Percentiles rank a stretch among this genome's conserved stretches.
These are phyloP conservation scores for Chrysosphaeria jannelii DNA, from an alignment of 2,329 filamentous ascomycete species.

Conservation along the genomic window DNA sequence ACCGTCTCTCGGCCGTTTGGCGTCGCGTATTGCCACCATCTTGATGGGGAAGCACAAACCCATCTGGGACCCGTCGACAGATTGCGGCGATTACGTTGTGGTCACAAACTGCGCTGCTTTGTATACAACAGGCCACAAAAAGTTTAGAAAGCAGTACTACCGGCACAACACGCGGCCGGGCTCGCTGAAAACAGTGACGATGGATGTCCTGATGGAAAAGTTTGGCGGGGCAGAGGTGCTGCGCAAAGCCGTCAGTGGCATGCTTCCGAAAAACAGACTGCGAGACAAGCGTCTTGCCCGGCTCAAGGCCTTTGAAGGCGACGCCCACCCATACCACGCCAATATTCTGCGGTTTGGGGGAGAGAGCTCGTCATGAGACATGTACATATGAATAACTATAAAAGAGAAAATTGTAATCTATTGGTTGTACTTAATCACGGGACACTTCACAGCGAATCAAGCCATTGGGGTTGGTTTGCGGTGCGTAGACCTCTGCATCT, in stretches of 20 bases:
- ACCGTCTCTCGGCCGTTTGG: conserved; percentile 69
- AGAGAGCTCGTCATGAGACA: conserved; percentile 10
- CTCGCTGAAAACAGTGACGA: conserved; percentile 59
- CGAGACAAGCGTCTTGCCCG: conserved; percentile 63
- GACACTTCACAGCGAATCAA: conserved; percentile 82
- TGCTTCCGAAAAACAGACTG: conserved; percentile 91
- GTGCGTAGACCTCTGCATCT: conserved; percentile 84
- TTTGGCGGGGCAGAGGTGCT: conserved; percentile 80
- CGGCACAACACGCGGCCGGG: conserved; percentile 77
- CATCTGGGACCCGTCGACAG: conserved; percentile 85
- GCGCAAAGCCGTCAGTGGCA: conserved; percentile 73
- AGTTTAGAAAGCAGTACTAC: conserved; percentile 85
- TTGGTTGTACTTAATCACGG: no score
- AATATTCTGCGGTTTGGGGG: conserved; percentile 50
- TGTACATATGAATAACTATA: background rate
- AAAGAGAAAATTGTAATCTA: no score
- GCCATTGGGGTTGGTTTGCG: conserved; percentile 77
- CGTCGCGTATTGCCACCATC: conserved; percentile 56
- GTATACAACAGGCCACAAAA: conserved; percentile 74
- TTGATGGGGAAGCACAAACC: conserved; percentile 99
- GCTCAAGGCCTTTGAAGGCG: conserved; percentile 89
- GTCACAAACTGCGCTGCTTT: conserved; percentile 70
- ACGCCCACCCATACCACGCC: conserved; percentile 65
- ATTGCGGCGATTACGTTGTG: conserved; percentile 97
- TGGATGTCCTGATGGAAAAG: conserved; percentile 87